A percentile compares a stretch with the other conserved stretches of the same genome.
phyloP scores from a whole-genome alignment of 2,329 filamentous ascomycete species.

The Diaporthe citri region DNA sequence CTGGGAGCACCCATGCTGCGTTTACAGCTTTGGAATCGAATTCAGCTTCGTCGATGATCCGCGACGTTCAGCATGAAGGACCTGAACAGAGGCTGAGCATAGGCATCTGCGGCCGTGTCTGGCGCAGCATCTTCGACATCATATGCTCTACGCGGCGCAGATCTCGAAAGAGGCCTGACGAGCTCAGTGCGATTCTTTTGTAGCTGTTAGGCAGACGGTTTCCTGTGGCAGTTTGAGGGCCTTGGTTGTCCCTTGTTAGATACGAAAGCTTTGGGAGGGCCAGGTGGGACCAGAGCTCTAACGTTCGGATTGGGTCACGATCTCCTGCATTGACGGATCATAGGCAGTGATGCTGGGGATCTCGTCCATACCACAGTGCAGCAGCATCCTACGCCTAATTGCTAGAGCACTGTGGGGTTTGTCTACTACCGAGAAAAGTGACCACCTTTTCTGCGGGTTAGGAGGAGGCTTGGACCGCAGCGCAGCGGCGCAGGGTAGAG shows the following conservation, averaged over 20 bases:
- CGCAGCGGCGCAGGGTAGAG: neutral
- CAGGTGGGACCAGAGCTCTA: neutral
- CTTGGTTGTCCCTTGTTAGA: neutral
- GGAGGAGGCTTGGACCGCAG: slow-evolving; percentile 12
- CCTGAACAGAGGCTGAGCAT: slow-evolving; percentile 1
- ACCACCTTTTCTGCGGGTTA: neutral
- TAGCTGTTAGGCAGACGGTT: neutral
- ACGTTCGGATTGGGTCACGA: neutral
- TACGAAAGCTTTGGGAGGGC: too few species aligned
- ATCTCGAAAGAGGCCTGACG: neutral
- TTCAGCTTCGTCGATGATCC: slow-evolving; percentile 4
- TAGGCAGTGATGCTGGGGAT: neutral
- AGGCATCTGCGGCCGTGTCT: neutral
- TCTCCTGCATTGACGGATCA: neutral
- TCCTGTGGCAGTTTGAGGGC: neutral
- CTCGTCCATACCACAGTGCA: neutral
- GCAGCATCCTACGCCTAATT: neutral
- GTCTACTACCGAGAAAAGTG: neutral
- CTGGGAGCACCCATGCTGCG: slow-evolving; percentile 21
- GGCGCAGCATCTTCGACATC: neutral
- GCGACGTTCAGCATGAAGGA: neutral
- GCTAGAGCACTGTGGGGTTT: neutral
- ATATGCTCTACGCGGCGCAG: neutral
- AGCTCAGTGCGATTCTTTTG: neutral
- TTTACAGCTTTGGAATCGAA: neutral